Evolutionary conservation across 441 rosid genomes (phyloP).

Genomic region (Erodium texanum): DNA sequence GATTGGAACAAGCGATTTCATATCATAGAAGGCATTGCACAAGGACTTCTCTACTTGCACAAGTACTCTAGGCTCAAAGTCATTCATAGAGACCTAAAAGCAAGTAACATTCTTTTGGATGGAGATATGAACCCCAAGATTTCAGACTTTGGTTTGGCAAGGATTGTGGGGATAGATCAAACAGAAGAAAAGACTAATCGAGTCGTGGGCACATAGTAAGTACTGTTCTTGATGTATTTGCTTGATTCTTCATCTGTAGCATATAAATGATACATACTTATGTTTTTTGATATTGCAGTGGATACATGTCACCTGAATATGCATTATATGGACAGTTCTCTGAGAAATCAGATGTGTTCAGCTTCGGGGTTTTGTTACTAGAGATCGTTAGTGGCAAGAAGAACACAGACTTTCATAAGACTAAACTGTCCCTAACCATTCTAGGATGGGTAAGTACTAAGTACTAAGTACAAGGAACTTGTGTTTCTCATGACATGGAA

Average conservation of each 20-base stretch:
- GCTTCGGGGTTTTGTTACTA: slow-evolving; percentile 73
- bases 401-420: slow-evolving; percentile 54
- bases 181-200: slow-evolving; percentile 65
- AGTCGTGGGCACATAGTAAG: slow-evolving; percentile 96
- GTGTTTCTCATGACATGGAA: neutral
- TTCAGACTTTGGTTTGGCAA: slow-evolving; percentile 89
- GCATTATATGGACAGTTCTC: slow-evolving; percentile 13
- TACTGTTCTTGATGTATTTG: neutral
- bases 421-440: slow-evolving; percentile 26
- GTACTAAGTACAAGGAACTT: slow-evolving; percentile 6
- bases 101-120: slow-evolving; percentile 78
- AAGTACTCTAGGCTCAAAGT: slow-evolving; percentile 81
- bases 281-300: neutral
- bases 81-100: slow-evolving; percentile 60
- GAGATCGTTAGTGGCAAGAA: slow-evolving; percentile 71
- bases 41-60: slow-evolving; percentile 84
- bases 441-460: slow-evolving; percentile 37
- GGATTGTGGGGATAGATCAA: slow-evolving; percentile 65
- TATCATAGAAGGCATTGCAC: slow-evolving; percentile 23
- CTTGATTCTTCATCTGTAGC: neutral
- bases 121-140: slow-evolving; percentile 77
- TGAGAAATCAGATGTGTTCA: slow-evolving; percentile 53
- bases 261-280: neutral
- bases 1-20: slow-evolving; percentile 59
- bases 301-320: slow-evolving; percentile 3